Evolutionary conservation across 495 filamentous ascomycete genomes (phyloP).

Genomic region (Trichoderma gamsii): DNA sequence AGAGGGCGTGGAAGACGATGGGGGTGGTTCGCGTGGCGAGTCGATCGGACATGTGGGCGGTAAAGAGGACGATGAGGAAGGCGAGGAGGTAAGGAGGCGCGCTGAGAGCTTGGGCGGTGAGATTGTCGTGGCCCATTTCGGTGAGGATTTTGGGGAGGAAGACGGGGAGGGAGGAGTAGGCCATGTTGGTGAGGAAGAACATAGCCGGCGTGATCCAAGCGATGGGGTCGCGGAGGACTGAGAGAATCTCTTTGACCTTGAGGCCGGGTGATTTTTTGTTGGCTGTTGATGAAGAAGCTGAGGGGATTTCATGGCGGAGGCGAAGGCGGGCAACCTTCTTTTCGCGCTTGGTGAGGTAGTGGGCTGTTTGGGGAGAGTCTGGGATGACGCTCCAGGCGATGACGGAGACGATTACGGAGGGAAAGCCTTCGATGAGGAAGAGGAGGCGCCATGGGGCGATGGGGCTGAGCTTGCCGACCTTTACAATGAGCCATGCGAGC

Average conservation of each 20-base stretch:
- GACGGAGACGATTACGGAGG: slow-evolving; percentile 60
- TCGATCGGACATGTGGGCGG: slow-evolving; percentile 63
- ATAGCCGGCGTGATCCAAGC: slow-evolving; percentile 61
- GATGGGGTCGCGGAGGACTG: slow-evolving; percentile 52
- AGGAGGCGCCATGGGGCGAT: slow-evolving; percentile 78
- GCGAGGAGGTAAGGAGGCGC: slow-evolving; percentile 74
- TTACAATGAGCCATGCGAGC: slow-evolving; percentile 75
- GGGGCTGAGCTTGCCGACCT: slow-evolving; percentile 46
- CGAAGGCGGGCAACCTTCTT: slow-evolving; percentile 66
- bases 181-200: slow-evolving; percentile 52
- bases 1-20: slow-evolving; percentile 53
- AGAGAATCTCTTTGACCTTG: slow-evolving; percentile 31
- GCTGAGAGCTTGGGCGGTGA: slow-evolving; percentile 69
- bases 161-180: slow-evolving; percentile 77
- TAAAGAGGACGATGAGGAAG: slow-evolving; percentile 64
- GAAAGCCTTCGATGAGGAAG: slow-evolving; percentile 83
- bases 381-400: slow-evolving; percentile 69
- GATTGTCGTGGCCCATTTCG: slow-evolving; percentile 65
- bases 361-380: slow-evolving; percentile 60
- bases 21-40: slow-evolving; percentile 56
- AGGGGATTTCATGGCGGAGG: slow-evolving; percentile 32
- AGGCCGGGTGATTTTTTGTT: slow-evolving; percentile 50
- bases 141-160: slow-evolving; percentile 79
- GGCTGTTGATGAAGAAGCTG: slow-evolving; percentile 25
- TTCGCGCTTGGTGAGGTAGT: slow-evolving; percentile 67